These are phyloP conservation scores for Ceratobasidium sp. DNA, from an alignment of 1,284 basidiomycete genomes.

Conservation along the genomic window DNA sequence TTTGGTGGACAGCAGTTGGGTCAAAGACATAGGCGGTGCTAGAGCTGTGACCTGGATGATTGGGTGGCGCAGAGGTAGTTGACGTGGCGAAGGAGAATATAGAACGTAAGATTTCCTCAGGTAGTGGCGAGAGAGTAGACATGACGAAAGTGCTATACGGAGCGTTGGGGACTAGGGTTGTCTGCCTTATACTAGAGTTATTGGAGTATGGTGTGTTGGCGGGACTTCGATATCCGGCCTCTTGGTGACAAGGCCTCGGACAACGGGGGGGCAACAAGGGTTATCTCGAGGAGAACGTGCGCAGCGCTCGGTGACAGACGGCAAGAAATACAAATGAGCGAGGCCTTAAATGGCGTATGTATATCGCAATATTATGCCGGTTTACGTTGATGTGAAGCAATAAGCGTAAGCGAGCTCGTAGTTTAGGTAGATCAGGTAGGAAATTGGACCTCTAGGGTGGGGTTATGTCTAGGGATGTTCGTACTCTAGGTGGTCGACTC, in stretches of 20 bases:
- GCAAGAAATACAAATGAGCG: not conserved
- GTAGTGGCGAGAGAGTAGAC: slow-evolving; percentile 13
- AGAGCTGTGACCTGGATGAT: too few relatives aligned
- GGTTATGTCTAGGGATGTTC: not conserved
- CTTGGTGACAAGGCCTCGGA: slow-evolving; percentile 18
- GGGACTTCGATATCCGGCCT: slow-evolving; percentile 22
- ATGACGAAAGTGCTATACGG: slow-evolving; percentile 11
- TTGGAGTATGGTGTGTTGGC: not conserved
- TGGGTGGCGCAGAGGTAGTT: slow-evolving; percentile 3
- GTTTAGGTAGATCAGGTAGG: not conserved
- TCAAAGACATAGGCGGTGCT: slow-evolving; percentile 9
- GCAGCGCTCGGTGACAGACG: not conserved
- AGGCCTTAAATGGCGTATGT: slow-evolving; percentile 1
- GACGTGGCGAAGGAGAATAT: slow-evolving; percentile 34
- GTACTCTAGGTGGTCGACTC: not conserved
- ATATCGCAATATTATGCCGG: not conserved
- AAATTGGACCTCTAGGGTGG: not conserved
- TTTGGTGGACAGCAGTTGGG: not conserved
- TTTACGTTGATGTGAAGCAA: not conserved
- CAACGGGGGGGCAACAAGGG: slow-evolving; percentile 17
- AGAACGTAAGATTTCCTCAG: slow-evolving; percentile 25
- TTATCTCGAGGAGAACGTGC: slow-evolving; percentile 4
- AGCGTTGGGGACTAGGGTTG: not conserved
- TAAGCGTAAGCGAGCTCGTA: not conserved
- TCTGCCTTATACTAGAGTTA: slow-evolving; percentile 1